Percentiles rank a stretch among this genome's conserved stretches.
Evolutionary conservation across 192 early-diverging fungal species (phyloP).

Genomic region (Umbelopsis sp.): DNA sequence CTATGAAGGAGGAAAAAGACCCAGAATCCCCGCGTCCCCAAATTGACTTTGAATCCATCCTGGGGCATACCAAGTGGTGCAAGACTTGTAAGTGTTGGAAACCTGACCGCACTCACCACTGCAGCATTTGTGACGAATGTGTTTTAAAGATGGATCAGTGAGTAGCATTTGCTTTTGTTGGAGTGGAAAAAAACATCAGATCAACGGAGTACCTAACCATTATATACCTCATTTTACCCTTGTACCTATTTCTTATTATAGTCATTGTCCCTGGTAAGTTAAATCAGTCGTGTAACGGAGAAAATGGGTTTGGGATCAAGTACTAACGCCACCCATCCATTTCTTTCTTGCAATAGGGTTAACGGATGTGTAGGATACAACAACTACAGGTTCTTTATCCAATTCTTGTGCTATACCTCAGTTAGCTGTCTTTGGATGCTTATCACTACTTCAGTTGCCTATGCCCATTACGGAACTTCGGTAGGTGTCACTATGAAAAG

Average conservation of each 20-base stretch:
- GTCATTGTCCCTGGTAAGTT: constrained; percentile 47
- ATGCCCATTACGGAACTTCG: constrained; percentile 18
- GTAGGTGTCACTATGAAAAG: not conserved
- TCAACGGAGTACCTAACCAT: no score
- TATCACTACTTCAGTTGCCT: constrained; percentile 28
- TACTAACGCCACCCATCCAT: not conserved
- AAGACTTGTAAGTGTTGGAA: constrained; percentile 46
- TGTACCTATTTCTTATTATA: not conserved
- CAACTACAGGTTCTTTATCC: constrained; percentile 43
- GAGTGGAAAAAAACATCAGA: no score
- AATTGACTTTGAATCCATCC: constrained; percentile 1
- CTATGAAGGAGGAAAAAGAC: not conserved
- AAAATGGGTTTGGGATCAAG: not conserved
- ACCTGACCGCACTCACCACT: constrained; percentile 58
- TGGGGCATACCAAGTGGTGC: constrained; percentile 36
- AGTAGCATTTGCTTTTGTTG: not conserved
- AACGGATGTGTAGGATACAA: constrained; percentile 52
- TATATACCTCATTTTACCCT: not conserved
- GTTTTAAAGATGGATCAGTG: constrained; percentile 61
- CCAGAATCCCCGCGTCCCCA: not conserved
- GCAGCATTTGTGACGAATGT: constrained; percentile 50
- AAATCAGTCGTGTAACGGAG: no score
- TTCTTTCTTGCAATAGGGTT: constrained; percentile 34
- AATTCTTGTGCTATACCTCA: constrained; percentile 38
- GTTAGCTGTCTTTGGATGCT: constrained; percentile 23